Evolutionary conservation across 2,329 filamentous ascomycete species (phyloP).

Genomic region (Talaromyces sp.): DNA sequence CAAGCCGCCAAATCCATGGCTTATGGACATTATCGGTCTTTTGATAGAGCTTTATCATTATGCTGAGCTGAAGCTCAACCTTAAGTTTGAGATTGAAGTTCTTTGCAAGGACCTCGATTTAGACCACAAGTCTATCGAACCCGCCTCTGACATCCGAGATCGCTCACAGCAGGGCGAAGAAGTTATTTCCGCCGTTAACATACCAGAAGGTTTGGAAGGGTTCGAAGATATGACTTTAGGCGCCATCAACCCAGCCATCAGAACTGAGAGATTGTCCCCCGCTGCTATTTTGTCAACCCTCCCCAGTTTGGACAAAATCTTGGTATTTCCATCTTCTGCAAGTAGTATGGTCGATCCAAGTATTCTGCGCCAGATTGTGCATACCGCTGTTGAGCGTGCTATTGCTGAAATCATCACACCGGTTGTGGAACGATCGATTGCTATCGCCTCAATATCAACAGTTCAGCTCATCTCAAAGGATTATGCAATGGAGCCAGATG

Average conservation of each 20-base stretch:
- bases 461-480: slow-evolving; percentile 94
- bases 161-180: slow-evolving; percentile 59
- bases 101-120: slow-evolving; percentile 86
- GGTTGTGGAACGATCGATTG: slow-evolving; percentile 94
- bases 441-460: slow-evolving; percentile 94
- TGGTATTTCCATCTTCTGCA: slow-evolving; percentile 71
- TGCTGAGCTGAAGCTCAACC: slow-evolving; percentile 88
- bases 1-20: slow-evolving; percentile 90
- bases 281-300: slow-evolving; percentile 72
- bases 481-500: slow-evolving; percentile 87
- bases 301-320: slow-evolving; percentile 73
- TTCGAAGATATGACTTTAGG: slow-evolving; percentile 81
- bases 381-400: slow-evolving; percentile 78
- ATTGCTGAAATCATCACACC: slow-evolving; percentile 96
- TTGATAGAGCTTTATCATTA: slow-evolving; percentile 91
- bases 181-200: slow-evolving; percentile 50
- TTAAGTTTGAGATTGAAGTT: slow-evolving; percentile 98
- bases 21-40: slow-evolving; percentile 90
- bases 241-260: slow-evolving; percentile 62
- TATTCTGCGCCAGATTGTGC: slow-evolving; percentile 68
- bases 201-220: slow-evolving; percentile 66
- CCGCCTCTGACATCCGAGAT: slow-evolving; percentile 78
- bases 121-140: slow-evolving; percentile 88
- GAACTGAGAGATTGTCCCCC: slow-evolving; percentile 68
- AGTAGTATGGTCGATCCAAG: slow-evolving; percentile 70